A percentile compares a stretch with the other conserved stretches of the same genome.
These are phyloP conservation scores for Candida sanyaensis DNA, from an alignment of 1,139 yeast species.

Conservation along the genomic window DNA sequence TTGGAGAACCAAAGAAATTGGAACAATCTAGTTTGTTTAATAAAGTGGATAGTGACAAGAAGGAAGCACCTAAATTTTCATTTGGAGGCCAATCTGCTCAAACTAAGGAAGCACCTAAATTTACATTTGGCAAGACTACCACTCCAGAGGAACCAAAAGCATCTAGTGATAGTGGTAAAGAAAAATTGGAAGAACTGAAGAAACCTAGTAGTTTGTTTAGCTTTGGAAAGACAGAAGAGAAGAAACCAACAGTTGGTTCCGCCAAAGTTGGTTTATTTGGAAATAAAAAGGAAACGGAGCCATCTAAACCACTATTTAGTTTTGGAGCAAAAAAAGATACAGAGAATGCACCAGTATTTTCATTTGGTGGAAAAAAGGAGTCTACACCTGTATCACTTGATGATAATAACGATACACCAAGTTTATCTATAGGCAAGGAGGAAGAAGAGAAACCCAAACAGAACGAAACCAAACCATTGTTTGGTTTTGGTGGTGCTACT, in stretches of 20 bases:
- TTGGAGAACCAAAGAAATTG: not conserved
- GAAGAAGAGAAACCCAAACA: not conserved
- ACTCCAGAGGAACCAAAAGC: not conserved
- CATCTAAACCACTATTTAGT: not conserved
- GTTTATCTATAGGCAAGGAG: not conserved
- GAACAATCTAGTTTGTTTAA: conserved; percentile 6
- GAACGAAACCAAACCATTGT: not conserved
- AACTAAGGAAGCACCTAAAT: not conserved
- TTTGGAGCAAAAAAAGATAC: conserved; percentile 5
- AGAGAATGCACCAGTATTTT: conserved; percentile 11
- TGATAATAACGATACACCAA: not conserved
- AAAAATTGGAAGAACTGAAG: not conserved
- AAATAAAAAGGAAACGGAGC: not conserved
- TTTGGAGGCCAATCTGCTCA: conserved; percentile 5
- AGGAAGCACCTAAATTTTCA: conserved; percentile 3
- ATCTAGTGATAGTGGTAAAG: not conserved
- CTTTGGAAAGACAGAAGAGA: not conserved
- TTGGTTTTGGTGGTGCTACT: not conserved
- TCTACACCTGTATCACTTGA: conserved; percentile 1
- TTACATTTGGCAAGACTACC: conserved; percentile 8
- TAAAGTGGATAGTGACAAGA: not conserved
- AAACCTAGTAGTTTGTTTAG: not conserved
- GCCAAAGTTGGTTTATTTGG: conserved; percentile 1
- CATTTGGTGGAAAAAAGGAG: conserved; percentile 13
- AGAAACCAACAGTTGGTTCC: not conserved